phyloP scores from a whole-genome alignment of 2,329 filamentous ascomycete species.

The Cladophialophora exuberans region DNA sequence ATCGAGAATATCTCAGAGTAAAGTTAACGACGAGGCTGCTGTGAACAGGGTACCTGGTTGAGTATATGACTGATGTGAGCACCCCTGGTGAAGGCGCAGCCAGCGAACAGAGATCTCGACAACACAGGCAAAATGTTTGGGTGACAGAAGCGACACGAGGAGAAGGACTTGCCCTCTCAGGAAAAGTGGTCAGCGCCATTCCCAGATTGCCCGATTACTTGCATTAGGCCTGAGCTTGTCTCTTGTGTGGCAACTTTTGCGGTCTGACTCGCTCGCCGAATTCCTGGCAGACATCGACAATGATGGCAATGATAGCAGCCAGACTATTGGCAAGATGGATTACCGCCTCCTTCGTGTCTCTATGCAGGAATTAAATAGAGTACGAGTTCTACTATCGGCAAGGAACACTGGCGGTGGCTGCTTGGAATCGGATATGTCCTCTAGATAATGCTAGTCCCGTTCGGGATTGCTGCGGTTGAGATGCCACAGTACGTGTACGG shows the following conservation, averaged over 20 bases:
- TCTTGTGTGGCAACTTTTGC: constrained; percentile 5
- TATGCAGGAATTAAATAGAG: too few relatives aligned
- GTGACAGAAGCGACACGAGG: constrained; percentile 7
- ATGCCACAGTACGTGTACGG: not conserved
- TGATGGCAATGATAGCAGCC: too few relatives aligned
- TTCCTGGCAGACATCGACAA: too few relatives aligned
- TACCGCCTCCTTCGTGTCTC: too few relatives aligned
- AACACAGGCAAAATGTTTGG: not conserved
- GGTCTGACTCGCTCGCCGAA: constrained; percentile 18
- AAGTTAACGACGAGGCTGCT: constrained; percentile 12
- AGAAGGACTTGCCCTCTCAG: constrained; percentile 19
- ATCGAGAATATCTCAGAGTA: not conserved
- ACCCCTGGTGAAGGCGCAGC: constrained; percentile 18
- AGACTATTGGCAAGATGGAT: too few relatives aligned
- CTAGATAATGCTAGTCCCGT: too few relatives aligned
- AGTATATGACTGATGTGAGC: not conserved
- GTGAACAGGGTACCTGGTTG: not conserved
- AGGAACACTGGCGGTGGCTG: too few relatives aligned
- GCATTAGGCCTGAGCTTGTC: constrained; percentile 27
- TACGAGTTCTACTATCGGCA: too few relatives aligned
- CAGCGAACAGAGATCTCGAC: constrained; percentile 1
- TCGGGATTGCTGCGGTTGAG: not conserved
- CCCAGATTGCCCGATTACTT: constrained; percentile 24
- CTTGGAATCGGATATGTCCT: too few relatives aligned
- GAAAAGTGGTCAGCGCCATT: constrained; percentile 22